Conservation (phyloP, 164 flowering plant genomes). For the Piper betle region DNA sequence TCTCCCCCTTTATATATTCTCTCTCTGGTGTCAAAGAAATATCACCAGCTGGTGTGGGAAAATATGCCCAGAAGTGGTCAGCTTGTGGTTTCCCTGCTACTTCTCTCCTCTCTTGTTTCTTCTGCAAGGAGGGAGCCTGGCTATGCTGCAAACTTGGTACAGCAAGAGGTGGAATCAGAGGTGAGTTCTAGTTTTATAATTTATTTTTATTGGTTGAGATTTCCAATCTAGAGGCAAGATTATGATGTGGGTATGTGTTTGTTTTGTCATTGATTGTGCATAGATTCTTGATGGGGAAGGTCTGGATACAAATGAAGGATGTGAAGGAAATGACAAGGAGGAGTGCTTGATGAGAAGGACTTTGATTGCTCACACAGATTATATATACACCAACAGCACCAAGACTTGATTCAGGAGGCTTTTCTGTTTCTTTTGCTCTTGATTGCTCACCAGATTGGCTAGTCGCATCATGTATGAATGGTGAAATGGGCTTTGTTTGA, state of each 20-base stretch:
- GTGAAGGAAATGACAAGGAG: constrained; percentile 12
- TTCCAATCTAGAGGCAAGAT: not conserved
- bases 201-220: not conserved
- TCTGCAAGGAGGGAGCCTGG: constrained; percentile 18
- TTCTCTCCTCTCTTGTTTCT: constrained; percentile 10
- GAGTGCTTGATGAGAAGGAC: constrained; percentile 36
- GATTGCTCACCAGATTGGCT: no score
- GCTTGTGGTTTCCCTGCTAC: constrained; percentile 14
- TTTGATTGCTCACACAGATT: constrained; percentile 27
- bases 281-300: constrained; percentile 3
- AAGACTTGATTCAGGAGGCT: not conserved
- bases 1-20: no score
- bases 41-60: no score
- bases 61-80: constrained; percentile 13
- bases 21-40: no score
- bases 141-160: not conserved
- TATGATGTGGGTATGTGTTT: not conserved
- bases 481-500: no score
- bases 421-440: no score
- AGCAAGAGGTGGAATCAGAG: not conserved
- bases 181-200: no score
- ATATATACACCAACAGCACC: constrained; percentile 21
- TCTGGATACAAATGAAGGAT: constrained; percentile 3
- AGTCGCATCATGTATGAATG: no score
- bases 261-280: not conserved